Percentiles rank a stretch among this genome's conserved stretches.
Conservation (phyloP, 495 filamentous ascomycete species). For the Hypoxylon lienhwacheense region DNA sequence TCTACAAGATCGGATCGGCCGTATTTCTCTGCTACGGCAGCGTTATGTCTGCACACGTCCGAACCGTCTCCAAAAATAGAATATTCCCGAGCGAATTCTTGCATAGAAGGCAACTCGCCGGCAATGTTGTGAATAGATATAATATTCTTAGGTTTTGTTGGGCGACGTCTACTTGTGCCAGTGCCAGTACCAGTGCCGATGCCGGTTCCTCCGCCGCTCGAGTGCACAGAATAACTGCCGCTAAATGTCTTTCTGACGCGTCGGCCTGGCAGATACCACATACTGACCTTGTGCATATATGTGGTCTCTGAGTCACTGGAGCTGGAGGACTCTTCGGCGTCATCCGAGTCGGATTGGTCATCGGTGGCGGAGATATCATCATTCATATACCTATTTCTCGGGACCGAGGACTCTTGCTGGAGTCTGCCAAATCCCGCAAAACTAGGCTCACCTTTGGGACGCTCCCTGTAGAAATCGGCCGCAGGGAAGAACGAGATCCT, state of each 20-base stretch:
- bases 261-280: slow-evolving; percentile 51
- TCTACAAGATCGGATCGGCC: slow-evolving; percentile 75
- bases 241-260: slow-evolving; percentile 51
- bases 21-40: slow-evolving; percentile 69
- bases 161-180: slow-evolving; percentile 47
- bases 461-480: slow-evolving; percentile 62
- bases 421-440: slow-evolving; percentile 92
- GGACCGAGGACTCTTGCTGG: slow-evolving; percentile 51
- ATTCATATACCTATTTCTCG: slow-evolving; percentile 50
- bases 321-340: slow-evolving; percentile 63
- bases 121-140: slow-evolving; percentile 72
- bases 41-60: slow-evolving; percentile 81
- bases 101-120: slow-evolving; percentile 72
- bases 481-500: slow-evolving; percentile 61
- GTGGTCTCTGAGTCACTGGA: slow-evolving; percentile 74
- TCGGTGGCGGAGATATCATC: slow-evolving; percentile 56
- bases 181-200: slow-evolving; percentile 57
- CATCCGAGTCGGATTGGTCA: slow-evolving; percentile 58
- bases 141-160: slow-evolving; percentile 53
- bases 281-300: slow-evolving; percentile 54
- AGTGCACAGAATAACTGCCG: slow-evolving; percentile 51
- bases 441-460: slow-evolving; percentile 64
- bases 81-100: slow-evolving; percentile 74
- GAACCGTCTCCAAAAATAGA: slow-evolving; percentile 78
- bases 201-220: slow-evolving; percentile 54